These are phyloP conservation scores for Claviceps paspali DNA, from an alignment of 2,329 filamentous ascomycete species.

Conservation along the genomic window DNA sequence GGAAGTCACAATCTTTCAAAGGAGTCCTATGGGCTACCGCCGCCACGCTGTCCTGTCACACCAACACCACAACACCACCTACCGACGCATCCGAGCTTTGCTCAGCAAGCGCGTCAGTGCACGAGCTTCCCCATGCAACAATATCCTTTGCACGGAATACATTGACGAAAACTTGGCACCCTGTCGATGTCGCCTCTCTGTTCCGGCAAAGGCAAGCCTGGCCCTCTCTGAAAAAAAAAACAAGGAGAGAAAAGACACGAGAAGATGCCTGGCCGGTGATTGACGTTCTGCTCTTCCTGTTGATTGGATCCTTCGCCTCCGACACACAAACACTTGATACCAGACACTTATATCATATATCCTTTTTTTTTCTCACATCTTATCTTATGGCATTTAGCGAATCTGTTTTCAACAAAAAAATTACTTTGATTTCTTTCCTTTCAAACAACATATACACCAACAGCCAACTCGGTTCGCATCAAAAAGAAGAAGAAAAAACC, in stretches of 20 bases:
- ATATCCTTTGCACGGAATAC: slow-evolving; percentile 15
- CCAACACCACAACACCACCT: slow-evolving; percentile 32
- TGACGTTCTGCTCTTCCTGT: too few relatives aligned
- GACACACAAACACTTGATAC: background rate
- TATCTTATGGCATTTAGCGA: slow-evolving; percentile 33
- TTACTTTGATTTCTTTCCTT: slow-evolving; percentile 11
- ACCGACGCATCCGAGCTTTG: slow-evolving; percentile 13
- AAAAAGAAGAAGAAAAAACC: slow-evolving; percentile 14
- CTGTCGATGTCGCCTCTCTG: background rate
- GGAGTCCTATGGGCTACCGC: slow-evolving; percentile 31
- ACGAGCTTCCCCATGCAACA: slow-evolving; percentile 25
- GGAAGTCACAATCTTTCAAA: slow-evolving; percentile 22
- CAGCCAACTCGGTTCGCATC: slow-evolving; percentile 7
- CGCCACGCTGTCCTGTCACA: slow-evolving; percentile 45
- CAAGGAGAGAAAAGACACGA: too few relatives aligned
- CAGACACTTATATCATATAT: background rate
- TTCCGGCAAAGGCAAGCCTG: background rate
- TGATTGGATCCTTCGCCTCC: too few relatives aligned
- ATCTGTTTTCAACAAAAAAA: slow-evolving; percentile 9
- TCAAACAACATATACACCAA: background rate
- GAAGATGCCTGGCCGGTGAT: background rate
- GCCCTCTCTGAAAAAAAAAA: background rate
- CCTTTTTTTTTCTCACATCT: background rate
- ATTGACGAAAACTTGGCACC: slow-evolving; percentile 25
- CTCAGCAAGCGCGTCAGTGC: slow-evolving; percentile 21